Evolutionary conservation across 441 rosid species (phyloP), one percentile per base, ranked within the genome.

Genomic region (Gossypium davidsonii): DNA sequence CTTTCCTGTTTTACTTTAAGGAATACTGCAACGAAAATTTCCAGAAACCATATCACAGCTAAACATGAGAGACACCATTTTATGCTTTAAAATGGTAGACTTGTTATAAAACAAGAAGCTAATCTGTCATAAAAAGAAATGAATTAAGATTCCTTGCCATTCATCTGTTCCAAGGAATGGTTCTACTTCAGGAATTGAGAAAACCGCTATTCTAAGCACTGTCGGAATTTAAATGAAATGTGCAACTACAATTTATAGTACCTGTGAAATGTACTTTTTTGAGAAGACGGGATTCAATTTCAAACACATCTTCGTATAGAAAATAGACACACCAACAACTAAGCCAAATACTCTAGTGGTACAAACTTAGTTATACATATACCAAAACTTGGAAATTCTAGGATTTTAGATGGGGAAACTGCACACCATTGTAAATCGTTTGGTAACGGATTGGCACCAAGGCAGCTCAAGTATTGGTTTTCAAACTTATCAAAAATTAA

Each of bases 11-110:
- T 37, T 7, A 37, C 42, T 37, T 37, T 37, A 37, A 37, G 42
- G 42, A 37, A 37, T 37, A 37, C 10, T 37, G 10, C 42, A 37
- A 37, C 9, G 42, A 37, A 37, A 37, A 86, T 91, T 34, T 86
- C 88, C 14, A 85, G 97, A 72, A 79, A 55, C 59, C 91, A 84
- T 49, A 85, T 88, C 3, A 84, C 17, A 62, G 84, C 87, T 0
- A 62, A 73, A 73, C 42, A 31, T 15, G 86, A 85, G 78, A 75
- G 71, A 3, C 76, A 73, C 74, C 78, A 56, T 2, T 88, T 92
- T 11, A 63, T 80, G 87, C 88, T 89, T 70, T 85, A 71, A 63
- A 53, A 53, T 49, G 55, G 7, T 49, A 51, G 8, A 51, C 5
- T n/a, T 63, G 6, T 63, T 28, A 4, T 8, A 18, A 53, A 53